Conservation (phyloP, 257 asterid genomes). For the Penstemon barbatus region DNA sequence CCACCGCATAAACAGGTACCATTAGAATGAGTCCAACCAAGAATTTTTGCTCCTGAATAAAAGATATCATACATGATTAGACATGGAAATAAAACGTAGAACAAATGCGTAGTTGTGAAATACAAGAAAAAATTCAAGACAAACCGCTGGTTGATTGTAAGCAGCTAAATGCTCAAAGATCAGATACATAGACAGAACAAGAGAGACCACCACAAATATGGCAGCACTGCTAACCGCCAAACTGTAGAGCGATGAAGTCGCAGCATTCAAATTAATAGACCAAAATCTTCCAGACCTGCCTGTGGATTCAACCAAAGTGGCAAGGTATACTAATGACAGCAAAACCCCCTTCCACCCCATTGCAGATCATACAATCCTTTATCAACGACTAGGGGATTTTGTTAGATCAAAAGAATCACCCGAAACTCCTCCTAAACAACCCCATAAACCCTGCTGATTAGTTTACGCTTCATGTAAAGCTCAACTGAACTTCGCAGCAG, state of each 20-base stretch:
- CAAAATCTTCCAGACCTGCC: constrained; percentile 50
- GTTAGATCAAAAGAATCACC: constrained; percentile 18
- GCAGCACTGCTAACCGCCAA: constrained; percentile 83
- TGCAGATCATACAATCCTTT: constrained; percentile 33
- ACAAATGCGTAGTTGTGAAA: constrained; percentile 1
- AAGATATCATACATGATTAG: constrained; percentile 23
- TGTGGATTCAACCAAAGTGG: constrained; percentile 56
- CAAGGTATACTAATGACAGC: constrained; percentile 39
- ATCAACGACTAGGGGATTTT: constrained; percentile 26
- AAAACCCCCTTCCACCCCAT: constrained; percentile 72
- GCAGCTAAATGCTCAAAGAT: constrained; percentile 91
- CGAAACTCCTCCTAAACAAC: neutral
- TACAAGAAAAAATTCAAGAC: constrained; percentile 20
- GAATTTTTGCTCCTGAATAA: constrained; percentile 91
- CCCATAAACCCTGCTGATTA: constrained; percentile 12
- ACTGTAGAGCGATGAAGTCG: constrained; percentile 55
- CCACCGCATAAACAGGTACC: constrained; percentile 99
- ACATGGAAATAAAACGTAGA: constrained; percentile 8
- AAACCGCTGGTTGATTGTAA: constrained; percentile 91
- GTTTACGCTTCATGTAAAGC: neutral
- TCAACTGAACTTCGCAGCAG: neutral
- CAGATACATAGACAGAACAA: constrained; percentile 76
- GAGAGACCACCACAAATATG: constrained; percentile 74
- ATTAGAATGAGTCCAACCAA: constrained; percentile 87
- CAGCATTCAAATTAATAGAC: constrained; percentile 38